Evolutionary conservation across 2,329 filamentous ascomycete genomes (phyloP).

Genomic region (Nemania abortiva): DNA sequence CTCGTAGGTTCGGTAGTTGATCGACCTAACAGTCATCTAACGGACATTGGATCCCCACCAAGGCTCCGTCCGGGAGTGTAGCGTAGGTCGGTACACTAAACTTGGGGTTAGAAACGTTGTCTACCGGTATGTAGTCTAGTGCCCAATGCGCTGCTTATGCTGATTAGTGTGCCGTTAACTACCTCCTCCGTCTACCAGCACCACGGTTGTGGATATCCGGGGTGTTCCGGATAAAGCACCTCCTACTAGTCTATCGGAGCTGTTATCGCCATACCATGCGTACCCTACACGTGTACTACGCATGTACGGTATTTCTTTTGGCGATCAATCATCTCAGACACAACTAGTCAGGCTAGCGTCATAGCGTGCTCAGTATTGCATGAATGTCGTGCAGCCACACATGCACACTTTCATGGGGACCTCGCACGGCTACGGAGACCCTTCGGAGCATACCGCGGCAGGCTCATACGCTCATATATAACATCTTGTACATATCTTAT

Average conservation of each 20-base stretch:
- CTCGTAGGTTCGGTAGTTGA: background rate
- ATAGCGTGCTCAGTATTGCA: conserved; percentile 18
- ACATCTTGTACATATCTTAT: conserved; percentile 8
- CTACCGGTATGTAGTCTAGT: background rate
- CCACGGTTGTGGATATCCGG: conserved; percentile 24
- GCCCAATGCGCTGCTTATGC: background rate
- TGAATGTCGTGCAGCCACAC: conserved; percentile 28
- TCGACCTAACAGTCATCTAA: background rate
- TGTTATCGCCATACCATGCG: too few relatives aligned
- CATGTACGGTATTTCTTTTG: background rate
- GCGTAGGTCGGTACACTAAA: background rate
- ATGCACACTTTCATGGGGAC: background rate
- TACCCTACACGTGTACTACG: background rate
- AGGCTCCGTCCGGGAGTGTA: too few relatives aligned
- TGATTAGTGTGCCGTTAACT: conserved; percentile 3
- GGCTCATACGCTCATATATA: background rate
- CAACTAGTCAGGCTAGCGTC: background rate
- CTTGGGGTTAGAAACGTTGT: background rate
- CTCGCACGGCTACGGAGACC: conserved; percentile 1
- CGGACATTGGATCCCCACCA: background rate
- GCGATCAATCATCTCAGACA: background rate
- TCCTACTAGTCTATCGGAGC: too few relatives aligned
- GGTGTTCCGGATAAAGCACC: background rate
- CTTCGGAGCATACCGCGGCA: conserved; percentile 22
- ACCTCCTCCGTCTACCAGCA: conserved; percentile 17